Base-by-base conservation (phyloP, 768 basidiomycete genomes). In the Trametes coccinea region DNA sequence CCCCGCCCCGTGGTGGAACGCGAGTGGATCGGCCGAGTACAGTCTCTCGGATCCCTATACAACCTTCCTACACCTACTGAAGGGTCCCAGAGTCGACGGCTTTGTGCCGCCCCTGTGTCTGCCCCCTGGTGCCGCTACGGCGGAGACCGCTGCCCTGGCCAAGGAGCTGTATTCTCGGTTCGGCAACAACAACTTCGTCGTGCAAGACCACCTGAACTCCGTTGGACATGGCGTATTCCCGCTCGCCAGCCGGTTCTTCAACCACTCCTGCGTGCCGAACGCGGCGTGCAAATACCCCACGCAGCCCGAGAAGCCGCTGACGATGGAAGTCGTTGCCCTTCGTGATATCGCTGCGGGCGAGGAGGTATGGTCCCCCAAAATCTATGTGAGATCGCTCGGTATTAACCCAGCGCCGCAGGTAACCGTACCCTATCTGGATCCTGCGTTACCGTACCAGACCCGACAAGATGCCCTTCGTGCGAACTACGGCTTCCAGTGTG, bases 251-350 rank as follows among this genome's bases (percentile, higher is more conserved):
- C 80, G 90, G n/a, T 70, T 84, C 11, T 91, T 93, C 76, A 93
- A 93, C 69, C 92, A 93, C 68, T 90, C 89, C 4, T 93, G 92
- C 71, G 66, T 81, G 16, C 90, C 92, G 1, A 92, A 90, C 65
- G 88, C 88, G 14, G 82, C 81, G 29, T 77, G 83, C 34, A 87
- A 83, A 70, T 90, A 88, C 67, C 69, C 73, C 47, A 73, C 90
- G 14, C 67, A 63, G 27, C 70, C 65, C 2, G 72, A 69, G 7
- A 66, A 76, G 44, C 66, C 73, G 3, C 80, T 84, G 2, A 63
- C 63, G 11, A 88, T 93, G 87, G 81, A 89, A 63, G 75, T 92
- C 3, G 77, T 89, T 8, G 83, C 87, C 2, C 76, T 93, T 55
- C 77, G 80, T 10, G 78, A 83, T 59, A 85, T 93, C 55, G 27